Evolutionary conservation across 2,329 filamentous ascomycete species (phyloP), one percentile per base, ranked within the genome.

Genomic region (Westerdykella sp.): DNA sequence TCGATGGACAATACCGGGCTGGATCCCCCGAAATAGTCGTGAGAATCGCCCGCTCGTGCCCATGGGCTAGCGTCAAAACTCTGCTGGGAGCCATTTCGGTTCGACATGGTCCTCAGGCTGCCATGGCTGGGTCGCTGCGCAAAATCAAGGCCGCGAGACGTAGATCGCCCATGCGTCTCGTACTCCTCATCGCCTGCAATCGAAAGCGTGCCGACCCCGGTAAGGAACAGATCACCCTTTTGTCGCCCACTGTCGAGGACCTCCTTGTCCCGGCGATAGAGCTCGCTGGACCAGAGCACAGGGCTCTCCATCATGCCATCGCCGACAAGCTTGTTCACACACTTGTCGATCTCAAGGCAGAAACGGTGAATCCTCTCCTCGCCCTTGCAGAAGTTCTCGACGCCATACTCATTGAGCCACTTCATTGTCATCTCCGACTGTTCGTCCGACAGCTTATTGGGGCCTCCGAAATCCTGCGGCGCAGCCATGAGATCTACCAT

Each of bases 281-380:
- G 74, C 45, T 94, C 85, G 59, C 89, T 96, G 0, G 89, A 89
- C 89, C 89, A 96, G 2, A 97, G 72, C 0, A 95, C 87, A 0
- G 91, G 89, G 0, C 86, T 87, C 31, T 95, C 87, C 47, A 85
- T 75, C 48, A 95, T 82, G 37, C 81, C 88, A 46, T 94, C 87
- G 22, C 87, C 88, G 23, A 95, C 84, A 6, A 97, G 74, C 61
- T 88, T 89, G 53, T 81, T 84, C 50, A 95, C 84, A 59, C 88
- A 95, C 48, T 81, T 85, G 56, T 91, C 85, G 22, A 97, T 79
- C 63, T 97, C 93, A 52, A 89, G 85, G 60, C 85, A 93, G 65
- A 98, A 93, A 10, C 90, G 82, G 63, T 97, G 93, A 30, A 98
- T 91, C 40, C 93, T 76, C 68, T 98, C 93, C 63, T 98, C 93